A percentile compares a stretch with the other conserved stretches of the same genome.
Evolutionary conservation across 805 yeast genomes (phyloP).

Genomic region (Ogataea ganodermae): DNA sequence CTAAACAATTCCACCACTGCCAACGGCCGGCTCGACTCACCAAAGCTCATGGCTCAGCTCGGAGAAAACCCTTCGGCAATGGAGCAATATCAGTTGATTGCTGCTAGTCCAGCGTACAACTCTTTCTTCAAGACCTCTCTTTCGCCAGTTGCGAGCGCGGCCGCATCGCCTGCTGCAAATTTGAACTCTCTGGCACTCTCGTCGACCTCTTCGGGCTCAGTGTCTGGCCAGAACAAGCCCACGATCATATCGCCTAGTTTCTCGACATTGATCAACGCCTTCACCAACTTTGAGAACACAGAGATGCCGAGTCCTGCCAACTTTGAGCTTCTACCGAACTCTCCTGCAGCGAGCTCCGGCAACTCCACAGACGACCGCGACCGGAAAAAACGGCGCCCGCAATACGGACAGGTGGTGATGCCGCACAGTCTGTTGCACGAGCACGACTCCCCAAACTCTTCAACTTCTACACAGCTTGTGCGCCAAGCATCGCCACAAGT

Average conservation of each 20-base stretch:
- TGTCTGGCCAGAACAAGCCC: slow-evolving; percentile 6
- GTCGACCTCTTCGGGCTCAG: neutral
- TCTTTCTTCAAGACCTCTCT: slow-evolving; percentile 11
- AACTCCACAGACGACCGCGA: neutral
- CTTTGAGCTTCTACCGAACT: slow-evolving; percentile 19
- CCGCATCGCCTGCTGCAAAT: neutral
- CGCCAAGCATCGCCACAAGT: slow-evolving; percentile 1
- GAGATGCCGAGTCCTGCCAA: slow-evolving; percentile 30
- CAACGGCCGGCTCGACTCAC: slow-evolving; percentile 28
- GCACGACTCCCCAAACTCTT: slow-evolving; percentile 12
- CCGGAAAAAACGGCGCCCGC: neutral
- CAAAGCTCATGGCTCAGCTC: slow-evolving; percentile 25
- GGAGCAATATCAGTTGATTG: slow-evolving; percentile 25
- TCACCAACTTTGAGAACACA: slow-evolving; percentile 31
- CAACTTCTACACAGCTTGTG: neutral
- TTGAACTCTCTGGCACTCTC: slow-evolving; percentile 3
- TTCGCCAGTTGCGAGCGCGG: slow-evolving; percentile 9
- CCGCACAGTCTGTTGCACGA: slow-evolving; percentile 16
- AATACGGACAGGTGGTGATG: slow-evolving; percentile 5
- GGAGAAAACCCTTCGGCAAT: slow-evolving; percentile 26
- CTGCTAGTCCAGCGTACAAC: slow-evolving; percentile 22
- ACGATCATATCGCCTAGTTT: slow-evolving; percentile 28
- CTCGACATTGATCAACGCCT: slow-evolving; percentile 30
- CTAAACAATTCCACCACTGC: slow-evolving; percentile 23
- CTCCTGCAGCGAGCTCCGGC: slow-evolving; percentile 8